Base-by-base conservation (phyloP, 495 filamentous ascomycete species). In the Immersiella caudata region DNA sequence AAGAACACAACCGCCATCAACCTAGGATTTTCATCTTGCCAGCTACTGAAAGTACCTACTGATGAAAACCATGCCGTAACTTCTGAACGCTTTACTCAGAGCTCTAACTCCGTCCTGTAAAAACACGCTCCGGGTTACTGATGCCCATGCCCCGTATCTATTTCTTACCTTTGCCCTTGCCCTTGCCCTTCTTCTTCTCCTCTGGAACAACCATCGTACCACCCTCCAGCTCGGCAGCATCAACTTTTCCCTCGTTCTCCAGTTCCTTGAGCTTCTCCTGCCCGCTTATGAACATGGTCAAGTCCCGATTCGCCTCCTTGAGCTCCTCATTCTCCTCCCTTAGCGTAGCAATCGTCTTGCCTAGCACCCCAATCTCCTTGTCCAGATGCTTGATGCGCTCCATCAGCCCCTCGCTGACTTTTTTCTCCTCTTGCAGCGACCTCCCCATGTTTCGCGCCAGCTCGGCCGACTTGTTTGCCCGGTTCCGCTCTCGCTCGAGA, bases 241-340 rank as follows among this genome's bases (percentile, higher is more conserved):
- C 81, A 18, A 90, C 77, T 78, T 87, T 85, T 21, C 89, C 89
- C 61, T 84, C 86, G 68, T 82, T 69, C 71, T 84, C 83, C 76
- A 89, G 77, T 76, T 90, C 87, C 81, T 88, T 87, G 70, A 99
- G 77, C 74, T 93, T 93, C 80, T 95, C 88, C 73, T 90, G 86
- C 3, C 91, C 89, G 55, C 87, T 90, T 58, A 99, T 93, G 73
- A 93, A 96, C 80, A 97, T 96, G 26, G 85, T 88, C 73, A 99
- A 73, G 78, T 99, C 95, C n/a, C 92, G 82, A 75, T 96, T 94
- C 82, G 90, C 88, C 77, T 97, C 94, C 66, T 87, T 85, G 40
- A 97, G 73, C 75, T 89, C 86, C 70, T 73, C 81, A 60, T 87
- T 87, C 73, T 89, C 80, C 40, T 72, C 73, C 73, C 85, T 85